Base-by-base conservation (phyloP, 805 yeast genomes). In the Yarrowia osloensis region DNA sequence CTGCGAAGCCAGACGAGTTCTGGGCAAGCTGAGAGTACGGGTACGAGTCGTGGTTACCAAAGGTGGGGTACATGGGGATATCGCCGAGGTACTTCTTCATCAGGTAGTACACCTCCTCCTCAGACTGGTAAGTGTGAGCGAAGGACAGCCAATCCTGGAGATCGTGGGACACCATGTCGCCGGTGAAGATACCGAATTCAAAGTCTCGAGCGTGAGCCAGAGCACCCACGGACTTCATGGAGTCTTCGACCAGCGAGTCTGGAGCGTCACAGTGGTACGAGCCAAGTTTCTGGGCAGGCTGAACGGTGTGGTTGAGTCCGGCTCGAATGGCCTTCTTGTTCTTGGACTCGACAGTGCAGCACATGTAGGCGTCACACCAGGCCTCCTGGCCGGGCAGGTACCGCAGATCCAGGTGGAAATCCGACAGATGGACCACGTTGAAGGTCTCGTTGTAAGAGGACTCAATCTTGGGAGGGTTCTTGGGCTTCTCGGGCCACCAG, bases 391-490 rank as follows among this genome's bases (percentile, higher is more conserved):
- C 83, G 68, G 74, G 83, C 69, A 76, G 80, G 75, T 75, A 81
- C 67, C 74, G 83, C 67, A 83, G 75, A 73, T 87, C 85, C 55
- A 86, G 75, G 74, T 88, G 91, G 75, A 87, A 85, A 73, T 88
- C 92, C 19, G 88, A 82, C 29, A 88, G 71, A 71, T 88, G 93
- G 69, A 88, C 77, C 8, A 86, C 91, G 69, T 86, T 84, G 75
- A 87, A 84, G 2, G 81, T 78, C 67, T 81, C 79, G 68, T 73
- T 73, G n/a, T 59, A 55, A 24, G 33, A 40, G 26, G 52, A 78
- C 70, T 69, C 78, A 68, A 74, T 84, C 70, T 78, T 81, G 33
- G 71, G 73, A 19, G 29, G 82, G 82, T 84, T 74, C 67, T 80
- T 78, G 2, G 87, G 87, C 4, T 86, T 80, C 21, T 74, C 74